Evolutionary conservation across 108 stramenopile species (phyloP), one percentile per base, ranked within the genome.

Genomic region (Mayamaea pseudoterrestris): DNA sequence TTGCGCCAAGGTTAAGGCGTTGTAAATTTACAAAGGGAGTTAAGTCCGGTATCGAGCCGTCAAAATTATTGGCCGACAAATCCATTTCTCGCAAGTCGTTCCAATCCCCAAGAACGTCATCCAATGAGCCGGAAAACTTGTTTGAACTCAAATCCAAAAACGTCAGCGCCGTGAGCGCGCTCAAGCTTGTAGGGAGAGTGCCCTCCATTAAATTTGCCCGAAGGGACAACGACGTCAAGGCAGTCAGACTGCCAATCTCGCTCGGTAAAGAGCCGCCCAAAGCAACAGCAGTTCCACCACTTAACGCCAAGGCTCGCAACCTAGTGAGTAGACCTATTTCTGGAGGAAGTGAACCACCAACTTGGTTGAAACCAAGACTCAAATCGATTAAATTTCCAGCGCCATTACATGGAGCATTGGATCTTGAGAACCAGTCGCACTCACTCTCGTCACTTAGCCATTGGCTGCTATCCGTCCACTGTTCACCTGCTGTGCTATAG

Each of bases 201-300:
- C 56, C 56, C 2, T 2, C 50, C 21, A 57, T 34, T 0, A 1
- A n/a, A 24, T 28, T 55, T 0, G 35, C 29, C 21, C 35, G 14
- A 12, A 44, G 29, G 22, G 28, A 12, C 21, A 34, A 48, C 53
- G 52, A 52, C 45, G 32, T 25, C 45, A 74, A 48, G 0, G 47
- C 46, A 5, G n/a, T 44, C 61, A 80, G 30, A 1, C 51, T 24
- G 3, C 63, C 64, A 42, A 84, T 48, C 35, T 57, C 63, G 18
- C 55, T 22, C 14, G 82, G 82, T 30, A 84, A 53, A 2, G 57
- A 47, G 0, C 82, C 82, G 7, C 35, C 44, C 30, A 84, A 18
- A 18, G 18, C 20, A 18, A 18, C 18, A 20, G 37, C 20, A 3
- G 37, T 39, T 6, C 37, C 37, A 39, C 37, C 37, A 20, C 37